Conservation (phyloP, 352 stramenopile genomes). For the Pythium grandisporangium region DNA sequence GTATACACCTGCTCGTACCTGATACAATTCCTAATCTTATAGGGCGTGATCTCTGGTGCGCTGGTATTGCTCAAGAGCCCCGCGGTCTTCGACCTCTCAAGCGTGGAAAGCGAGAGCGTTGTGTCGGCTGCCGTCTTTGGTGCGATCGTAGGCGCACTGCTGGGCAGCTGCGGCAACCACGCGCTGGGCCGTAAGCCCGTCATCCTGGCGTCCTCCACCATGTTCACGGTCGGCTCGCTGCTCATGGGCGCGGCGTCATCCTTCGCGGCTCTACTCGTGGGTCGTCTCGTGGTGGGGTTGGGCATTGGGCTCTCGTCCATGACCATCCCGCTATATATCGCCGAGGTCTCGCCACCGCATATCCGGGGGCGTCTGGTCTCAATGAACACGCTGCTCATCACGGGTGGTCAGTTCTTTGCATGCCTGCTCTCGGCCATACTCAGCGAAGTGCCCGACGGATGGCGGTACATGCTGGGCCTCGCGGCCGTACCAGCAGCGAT, state of each 20-base stretch:
- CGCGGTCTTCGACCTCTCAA: conserved; percentile 39
- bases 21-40: not conserved
- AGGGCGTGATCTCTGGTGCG: conserved; percentile 71
- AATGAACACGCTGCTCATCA: conserved; percentile 66
- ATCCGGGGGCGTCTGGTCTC: conserved; percentile 65
- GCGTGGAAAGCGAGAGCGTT: conserved; percentile 53
- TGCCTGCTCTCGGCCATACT: conserved; percentile 49
- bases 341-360: conserved; percentile 55
- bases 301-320: conserved; percentile 67
- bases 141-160: conserved; percentile 48
- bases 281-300: conserved; percentile 50
- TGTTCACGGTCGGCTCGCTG: conserved; percentile 51
- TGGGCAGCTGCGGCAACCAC: conserved; percentile 55
- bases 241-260: conserved; percentile 47
- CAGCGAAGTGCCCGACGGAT: conserved; percentile 38
- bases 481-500: conserved; percentile 50
- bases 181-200: conserved; percentile 43
- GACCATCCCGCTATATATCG: conserved; percentile 74
- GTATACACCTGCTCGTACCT: no score
- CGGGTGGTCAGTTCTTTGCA: conserved; percentile 73
- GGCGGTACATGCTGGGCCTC: conserved; percentile 78
- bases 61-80: conserved; percentile 64
- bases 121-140: conserved; percentile 65
- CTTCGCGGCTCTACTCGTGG: conserved; percentile 40
- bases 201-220: conserved; percentile 49